Evolutionary conservation across 257 asterid species (phyloP), one percentile per base, ranked within the genome.

Genomic region (Lithospermum erythrorhizon): DNA sequence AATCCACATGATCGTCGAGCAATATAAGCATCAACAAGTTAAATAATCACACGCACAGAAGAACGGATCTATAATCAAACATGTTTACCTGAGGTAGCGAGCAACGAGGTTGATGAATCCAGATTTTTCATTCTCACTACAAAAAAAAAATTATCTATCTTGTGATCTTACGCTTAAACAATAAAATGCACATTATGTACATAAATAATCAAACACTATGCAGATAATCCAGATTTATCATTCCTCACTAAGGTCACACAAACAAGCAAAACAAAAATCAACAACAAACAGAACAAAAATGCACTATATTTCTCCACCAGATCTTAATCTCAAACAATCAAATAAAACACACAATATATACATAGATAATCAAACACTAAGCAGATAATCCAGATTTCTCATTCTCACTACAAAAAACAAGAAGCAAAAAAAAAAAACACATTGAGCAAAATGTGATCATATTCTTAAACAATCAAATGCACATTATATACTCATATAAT

Each of bases 91-190:
- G 67, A 90, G 89, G 63, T 83, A 88, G 79, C 98, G 98, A 57
- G 87, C 10, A 57, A 76, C 75, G 57, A 72, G 78, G 73, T 62
- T 68, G 70, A 72, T 72, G 62, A 72, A 76, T 68, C 81, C 81
- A 59, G 75, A n/a, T 78, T 88, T 87, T 87, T 90, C 96, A 61
- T 88, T 86, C 18, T 83, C 93, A 76, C 98, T 90, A 82, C 76
- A 75, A 61, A 71, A 60, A n/a, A n/a, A n/a, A n/a, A n/a, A n/a
- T n/a, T n/a, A n/a, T n/a, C n/a, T n/a, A n/a, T n/a, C 78, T 82
- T 78, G 61, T 62, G 17, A 23, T 2, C 7, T 11, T 22, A 48
- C 35, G 10, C 21, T 15, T 24, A 9, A 61, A 16, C 54, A 32
- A 27, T 5, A 13, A 23, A 19, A 59, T 9, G 45, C 45, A 35